Percentiles rank a stretch among this genome's conserved stretches.
phyloP scores from a whole-genome alignment of 768 basidiomycete genomes.

The Albatrellus ellisii region DNA sequence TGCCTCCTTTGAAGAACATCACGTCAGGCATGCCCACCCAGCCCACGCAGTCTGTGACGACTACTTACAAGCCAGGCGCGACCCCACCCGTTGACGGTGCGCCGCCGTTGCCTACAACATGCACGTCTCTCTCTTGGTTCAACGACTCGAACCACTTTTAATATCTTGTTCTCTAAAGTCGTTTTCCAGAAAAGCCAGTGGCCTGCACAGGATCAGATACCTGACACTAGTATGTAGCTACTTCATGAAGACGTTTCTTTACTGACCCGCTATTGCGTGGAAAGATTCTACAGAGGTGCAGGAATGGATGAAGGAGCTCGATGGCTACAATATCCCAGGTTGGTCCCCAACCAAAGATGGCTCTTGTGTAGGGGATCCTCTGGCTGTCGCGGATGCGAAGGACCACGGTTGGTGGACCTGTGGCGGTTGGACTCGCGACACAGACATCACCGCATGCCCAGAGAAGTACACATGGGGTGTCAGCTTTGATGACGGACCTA shows the following conservation, averaged over 20 bases:
- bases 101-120: slow-evolving; percentile 49
- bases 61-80: slow-evolving; percentile 47
- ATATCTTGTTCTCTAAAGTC: slow-evolving; percentile 22
- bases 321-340: slow-evolving; percentile 57
- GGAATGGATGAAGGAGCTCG: slow-evolving; percentile 65
- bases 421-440: slow-evolving; percentile 47
- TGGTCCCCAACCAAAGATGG: slow-evolving; percentile 51
- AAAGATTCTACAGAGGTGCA: slow-evolving; percentile 49
- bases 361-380: slow-evolving; percentile 49
- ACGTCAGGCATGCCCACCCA: slow-evolving; percentile 50
- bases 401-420: slow-evolving; percentile 87
- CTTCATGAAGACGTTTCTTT: not conserved
- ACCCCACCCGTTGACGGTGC: slow-evolving; percentile 51
- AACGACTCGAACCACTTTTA: not conserved
- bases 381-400: slow-evolving; percentile 40
- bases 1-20: slow-evolving; percentile 47
- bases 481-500: slow-evolving; percentile 83
- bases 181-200: slow-evolving; percentile 34
- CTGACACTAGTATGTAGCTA: slow-evolving; percentile 36
- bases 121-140: slow-evolving; percentile 25
- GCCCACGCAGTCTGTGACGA: slow-evolving; percentile 32
- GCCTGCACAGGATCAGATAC: slow-evolving; percentile 50
- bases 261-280: slow-evolving; percentile 6
- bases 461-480: slow-evolving; percentile 67
- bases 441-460: slow-evolving; percentile 57